Conservation (phyloP, 2,329 filamentous ascomycete species). For the Uncinocarpus reesii region DNA sequence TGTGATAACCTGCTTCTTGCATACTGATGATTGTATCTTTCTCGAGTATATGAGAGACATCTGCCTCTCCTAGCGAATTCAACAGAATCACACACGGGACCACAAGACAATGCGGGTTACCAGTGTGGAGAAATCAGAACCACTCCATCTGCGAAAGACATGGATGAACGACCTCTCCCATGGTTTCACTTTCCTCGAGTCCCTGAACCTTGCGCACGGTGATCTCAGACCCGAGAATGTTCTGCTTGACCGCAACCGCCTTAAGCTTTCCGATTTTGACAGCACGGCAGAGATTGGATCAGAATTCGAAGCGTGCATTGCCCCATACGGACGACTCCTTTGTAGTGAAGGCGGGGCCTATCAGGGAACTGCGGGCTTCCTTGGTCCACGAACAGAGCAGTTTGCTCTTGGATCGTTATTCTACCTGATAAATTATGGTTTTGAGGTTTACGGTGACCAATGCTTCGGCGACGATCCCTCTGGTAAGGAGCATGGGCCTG, state of each 20-base stretch:
- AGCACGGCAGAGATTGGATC: constrained; percentile 23
- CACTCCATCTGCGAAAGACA: constrained; percentile 21
- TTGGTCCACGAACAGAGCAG: constrained; percentile 25
- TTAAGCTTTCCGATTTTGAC: constrained; percentile 26
- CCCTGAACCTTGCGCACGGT: constrained; percentile 26
- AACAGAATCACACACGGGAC: constrained; percentile 21
- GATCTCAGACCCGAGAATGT: constrained; percentile 28
- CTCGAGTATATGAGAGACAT: too few relatives aligned
- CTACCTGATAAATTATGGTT: constrained; percentile 27
- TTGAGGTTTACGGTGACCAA: constrained; percentile 24
- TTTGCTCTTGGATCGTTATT: constrained; percentile 28
- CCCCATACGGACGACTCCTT: constrained; percentile 23
- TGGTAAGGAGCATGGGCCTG: constrained; percentile 18
- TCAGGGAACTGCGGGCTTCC: constrained; percentile 19
- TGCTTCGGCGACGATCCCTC: constrained; percentile 20
- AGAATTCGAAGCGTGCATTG: constrained; percentile 20
- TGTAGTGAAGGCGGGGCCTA: constrained; percentile 9
- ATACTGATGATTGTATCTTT: constrained; percentile 17
- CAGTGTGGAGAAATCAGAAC: constrained; percentile 23
- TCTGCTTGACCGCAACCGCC: constrained; percentile 22
- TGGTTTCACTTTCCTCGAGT: constrained; percentile 27
- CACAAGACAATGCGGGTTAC: constrained; percentile 19
- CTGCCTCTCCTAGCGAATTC: constrained; percentile 21
- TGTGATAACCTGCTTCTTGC: constrained; percentile 9
- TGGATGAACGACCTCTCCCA: constrained; percentile 28